These are phyloP conservation scores for Cercospora citrullina DNA, from an alignment of 2,329 filamentous ascomycete genomes.

Conservation along the genomic window DNA sequence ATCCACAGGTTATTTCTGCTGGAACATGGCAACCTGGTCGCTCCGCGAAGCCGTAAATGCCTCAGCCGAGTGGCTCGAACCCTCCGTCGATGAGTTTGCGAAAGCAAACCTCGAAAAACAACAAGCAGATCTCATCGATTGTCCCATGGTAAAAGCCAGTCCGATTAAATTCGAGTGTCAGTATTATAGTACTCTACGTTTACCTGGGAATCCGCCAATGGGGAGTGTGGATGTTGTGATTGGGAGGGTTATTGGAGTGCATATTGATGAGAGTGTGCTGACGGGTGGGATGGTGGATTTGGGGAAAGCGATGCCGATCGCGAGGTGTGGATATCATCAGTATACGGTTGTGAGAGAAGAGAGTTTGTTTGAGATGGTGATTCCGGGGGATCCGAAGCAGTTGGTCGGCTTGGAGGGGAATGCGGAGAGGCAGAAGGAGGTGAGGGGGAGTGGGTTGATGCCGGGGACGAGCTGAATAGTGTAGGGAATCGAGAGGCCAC, in stretches of 20 bases:
- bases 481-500: background rate
- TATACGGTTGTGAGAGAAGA: slow-evolving; percentile 56
- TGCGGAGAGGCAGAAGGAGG: slow-evolving; percentile 37
- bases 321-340: slow-evolving; percentile 61
- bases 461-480: slow-evolving; percentile 12
- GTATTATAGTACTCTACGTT: slow-evolving; percentile 55
- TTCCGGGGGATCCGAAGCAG: slow-evolving; percentile 39
- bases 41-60: slow-evolving; percentile 58
- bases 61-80: slow-evolving; percentile 53
- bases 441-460: slow-evolving; percentile 30
- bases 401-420: slow-evolving; percentile 40
- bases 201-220: slow-evolving; percentile 60
- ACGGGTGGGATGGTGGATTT: slow-evolving; percentile 59
- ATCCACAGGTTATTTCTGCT: slow-evolving; percentile 47
- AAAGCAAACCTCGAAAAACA: slow-evolving; percentile 53
- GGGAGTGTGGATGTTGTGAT: slow-evolving; percentile 60
- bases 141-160: slow-evolving; percentile 56
- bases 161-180: slow-evolving; percentile 62
- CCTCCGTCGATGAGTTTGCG: slow-evolving; percentile 57
- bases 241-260: slow-evolving; percentile 57
- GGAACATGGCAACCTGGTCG: slow-evolving; percentile 51
- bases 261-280: slow-evolving; percentile 57
- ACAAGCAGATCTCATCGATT: slow-evolving; percentile 42
- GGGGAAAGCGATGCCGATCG: slow-evolving; percentile 59
- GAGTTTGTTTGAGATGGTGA: slow-evolving; percentile 58